Base-by-base conservation (phyloP, 2,329 filamentous ascomycete species). In the Lecanicillium sp. region DNA sequence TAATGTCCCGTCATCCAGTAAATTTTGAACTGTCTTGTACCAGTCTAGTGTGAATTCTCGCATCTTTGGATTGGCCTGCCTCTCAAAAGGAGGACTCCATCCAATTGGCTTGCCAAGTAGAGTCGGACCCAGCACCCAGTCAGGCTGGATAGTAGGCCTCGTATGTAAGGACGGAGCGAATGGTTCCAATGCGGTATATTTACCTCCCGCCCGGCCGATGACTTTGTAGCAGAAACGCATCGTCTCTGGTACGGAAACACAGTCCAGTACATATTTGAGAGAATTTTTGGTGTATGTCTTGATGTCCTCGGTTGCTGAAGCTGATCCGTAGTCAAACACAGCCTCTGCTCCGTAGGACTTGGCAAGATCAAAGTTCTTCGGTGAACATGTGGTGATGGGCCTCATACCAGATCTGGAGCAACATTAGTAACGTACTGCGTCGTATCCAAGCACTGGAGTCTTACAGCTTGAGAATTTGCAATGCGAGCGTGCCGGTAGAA, bases 351-450 rank as follows among this genome's bases (percentile, higher is more conserved):
- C 71, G 22, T 55, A 60, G 1, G 40, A 41, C 27, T 56, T 53
- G n/a, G 61, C 63, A 2, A 69, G 54, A 3, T 58, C 58, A 36
- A 59, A 59, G 44, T 69, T 72, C 25, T 43, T 38, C 1, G 63
- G 56, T 0, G 67, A 68, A 45, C 63, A 67, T 2, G 67, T 70
- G 0, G 65, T 54, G n/a, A 71, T 60, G 4, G 63, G 58, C 0
- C 43, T 53, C 12, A 61, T 52, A 0, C 68, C 67, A 12, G 62
- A n/a, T n/a, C n/a, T n/a, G n/a, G n/a, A n/a, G n/a, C n/a, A n/a
- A n/a, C n/a, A n/a, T n/a, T n/a, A n/a, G n/a, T n/a, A n/a, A n/a
- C n/a, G n/a, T n/a, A n/a, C n/a, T n/a, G n/a, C n/a, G n/a, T n/a
- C 8, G 18, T 32, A 32, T n/a, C 30, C 30, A 32, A 36, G 22